Percentiles rank a stretch among this genome's conserved stretches.
Evolutionary conservation across 371 early-diverging fungal genomes (phyloP).

Genomic region (Syncephalastrum contaminatum): DNA sequence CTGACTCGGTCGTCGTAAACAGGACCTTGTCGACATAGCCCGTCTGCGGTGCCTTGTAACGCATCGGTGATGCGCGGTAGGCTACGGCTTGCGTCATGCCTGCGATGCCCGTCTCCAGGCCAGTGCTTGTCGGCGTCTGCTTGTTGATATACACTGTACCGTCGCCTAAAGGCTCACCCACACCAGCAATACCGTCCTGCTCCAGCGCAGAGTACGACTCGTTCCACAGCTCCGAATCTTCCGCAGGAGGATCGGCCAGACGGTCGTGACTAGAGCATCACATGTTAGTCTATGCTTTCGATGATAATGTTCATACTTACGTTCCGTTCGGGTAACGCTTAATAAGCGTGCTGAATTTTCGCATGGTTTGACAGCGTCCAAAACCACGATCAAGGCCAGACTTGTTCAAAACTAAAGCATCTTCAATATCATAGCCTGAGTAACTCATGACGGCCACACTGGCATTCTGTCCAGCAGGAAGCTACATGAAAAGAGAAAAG

Average conservation of each 20-base stretch:
- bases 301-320: slow-evolving; percentile 18
- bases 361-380: slow-evolving; percentile 95
- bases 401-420: slow-evolving; percentile 98
- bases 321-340: slow-evolving; percentile 86
- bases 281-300: neutral
- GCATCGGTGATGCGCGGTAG: slow-evolving; percentile 79
- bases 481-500: slow-evolving; percentile 16
- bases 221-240: slow-evolving; percentile 45
- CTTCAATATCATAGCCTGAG: slow-evolving; percentile 99
- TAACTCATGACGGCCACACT: slow-evolving; percentile 99
- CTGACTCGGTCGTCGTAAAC: slow-evolving; percentile 92
- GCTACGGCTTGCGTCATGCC: slow-evolving; percentile 51
- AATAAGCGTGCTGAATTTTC: slow-evolving; percentile 83
- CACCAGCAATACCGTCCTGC: slow-evolving; percentile 86
- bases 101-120: slow-evolving; percentile 56
- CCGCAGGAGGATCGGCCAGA: slow-evolving; percentile 73
- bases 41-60: slow-evolving; percentile 85
- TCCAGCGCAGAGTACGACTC: slow-evolving; percentile 72
- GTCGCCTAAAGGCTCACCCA: slow-evolving; percentile 78
- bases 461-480: slow-evolving; percentile 99
- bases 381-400: slow-evolving; percentile 98
- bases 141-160: slow-evolving; percentile 86
- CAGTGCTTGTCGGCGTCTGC: slow-evolving; percentile 79
- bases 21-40: slow-evolving; percentile 89
- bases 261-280: slow-evolving; percentile 70